phyloP scores from a whole-genome alignment of 768 basidiomycete species.

The Hygrocybe coccinea region DNA sequence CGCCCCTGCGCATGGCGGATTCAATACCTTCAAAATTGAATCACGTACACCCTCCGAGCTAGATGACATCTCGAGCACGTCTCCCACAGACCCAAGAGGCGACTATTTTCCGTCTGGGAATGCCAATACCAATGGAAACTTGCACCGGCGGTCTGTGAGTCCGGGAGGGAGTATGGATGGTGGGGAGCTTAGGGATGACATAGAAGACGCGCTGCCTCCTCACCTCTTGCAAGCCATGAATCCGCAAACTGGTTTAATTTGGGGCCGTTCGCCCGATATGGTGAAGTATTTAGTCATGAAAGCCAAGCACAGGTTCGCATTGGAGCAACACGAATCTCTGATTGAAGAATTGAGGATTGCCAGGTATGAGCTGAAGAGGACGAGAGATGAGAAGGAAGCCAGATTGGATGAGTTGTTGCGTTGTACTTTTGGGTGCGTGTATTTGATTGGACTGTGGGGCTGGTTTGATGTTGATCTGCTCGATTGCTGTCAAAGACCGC shows the following conservation, averaged over 20 bases:
- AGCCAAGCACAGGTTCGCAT: slow-evolving; percentile 68
- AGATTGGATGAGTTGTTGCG: slow-evolving; percentile 52
- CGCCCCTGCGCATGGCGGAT: slow-evolving; percentile 29
- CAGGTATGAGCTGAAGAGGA: slow-evolving; percentile 46
- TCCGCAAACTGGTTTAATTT: slow-evolving; percentile 55
- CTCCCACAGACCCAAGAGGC: background rate
- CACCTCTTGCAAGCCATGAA: slow-evolving; percentile 50
- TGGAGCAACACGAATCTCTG: slow-evolving; percentile 63
- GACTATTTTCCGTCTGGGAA: slow-evolving; percentile 1
- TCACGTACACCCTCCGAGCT: slow-evolving; percentile 40
- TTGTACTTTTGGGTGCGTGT: slow-evolving; percentile 47
- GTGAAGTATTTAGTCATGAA: slow-evolving; percentile 70
- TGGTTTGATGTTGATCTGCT: background rate
- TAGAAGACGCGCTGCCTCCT: slow-evolving; percentile 47
- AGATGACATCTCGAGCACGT: background rate
- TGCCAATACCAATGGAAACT: background rate
- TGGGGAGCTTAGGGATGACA: slow-evolving; percentile 12
- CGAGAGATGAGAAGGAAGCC: slow-evolving; percentile 57
- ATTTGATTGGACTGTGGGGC: too few species aligned
- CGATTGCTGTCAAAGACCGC: background rate
- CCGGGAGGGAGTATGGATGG: background rate
- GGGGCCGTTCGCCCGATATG: slow-evolving; percentile 64
- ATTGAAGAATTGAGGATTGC: slow-evolving; percentile 58
- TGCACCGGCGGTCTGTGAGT: background rate
- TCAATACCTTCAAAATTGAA: slow-evolving; percentile 64